Conservation (phyloP, 2,329 filamentous ascomycete genomes). For the Fusarium graminum region DNA sequence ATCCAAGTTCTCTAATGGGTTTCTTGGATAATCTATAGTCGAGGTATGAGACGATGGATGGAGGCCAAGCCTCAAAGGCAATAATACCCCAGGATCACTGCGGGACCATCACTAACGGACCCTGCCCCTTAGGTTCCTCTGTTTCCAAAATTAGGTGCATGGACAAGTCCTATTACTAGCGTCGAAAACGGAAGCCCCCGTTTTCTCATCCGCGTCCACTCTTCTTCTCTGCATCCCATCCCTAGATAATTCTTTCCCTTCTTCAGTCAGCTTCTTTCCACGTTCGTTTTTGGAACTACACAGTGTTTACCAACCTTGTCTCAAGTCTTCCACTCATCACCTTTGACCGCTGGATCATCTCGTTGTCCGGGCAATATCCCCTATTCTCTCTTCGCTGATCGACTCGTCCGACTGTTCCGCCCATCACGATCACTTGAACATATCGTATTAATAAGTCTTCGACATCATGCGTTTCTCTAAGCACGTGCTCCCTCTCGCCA, state of each 20-base stretch:
- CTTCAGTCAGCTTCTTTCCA: slow-evolving; percentile 7
- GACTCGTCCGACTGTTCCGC: slow-evolving; percentile 9
- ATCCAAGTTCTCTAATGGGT: too few relatives aligned
- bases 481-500: slow-evolving; percentile 45
- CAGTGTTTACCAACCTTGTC: slow-evolving; percentile 18
- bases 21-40: too few relatives aligned
- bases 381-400: slow-evolving; percentile 8
- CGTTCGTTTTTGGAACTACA: slow-evolving; percentile 28
- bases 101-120: slow-evolving; percentile 13
- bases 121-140: slow-evolving; percentile 2
- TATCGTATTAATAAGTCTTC: neutral
- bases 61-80: neutral
- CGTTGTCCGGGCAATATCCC: slow-evolving; percentile 25
- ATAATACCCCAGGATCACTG: slow-evolving; percentile 24
- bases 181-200: slow-evolving; percentile 31
- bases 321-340: slow-evolving; percentile 33
- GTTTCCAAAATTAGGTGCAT: slow-evolving; percentile 36
- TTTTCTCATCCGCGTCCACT: slow-evolving; percentile 27
- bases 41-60: too few relatives aligned
- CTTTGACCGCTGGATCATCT: slow-evolving; percentile 14
- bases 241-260: slow-evolving; percentile 15
- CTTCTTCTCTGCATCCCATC: slow-evolving; percentile 20
- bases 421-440: slow-evolving; percentile 8
- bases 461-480: slow-evolving; percentile 47
- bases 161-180: slow-evolving; percentile 12